Conservation (phyloP, 2,329 filamentous ascomycete species). For the Trichoderma aggressivum region DNA sequence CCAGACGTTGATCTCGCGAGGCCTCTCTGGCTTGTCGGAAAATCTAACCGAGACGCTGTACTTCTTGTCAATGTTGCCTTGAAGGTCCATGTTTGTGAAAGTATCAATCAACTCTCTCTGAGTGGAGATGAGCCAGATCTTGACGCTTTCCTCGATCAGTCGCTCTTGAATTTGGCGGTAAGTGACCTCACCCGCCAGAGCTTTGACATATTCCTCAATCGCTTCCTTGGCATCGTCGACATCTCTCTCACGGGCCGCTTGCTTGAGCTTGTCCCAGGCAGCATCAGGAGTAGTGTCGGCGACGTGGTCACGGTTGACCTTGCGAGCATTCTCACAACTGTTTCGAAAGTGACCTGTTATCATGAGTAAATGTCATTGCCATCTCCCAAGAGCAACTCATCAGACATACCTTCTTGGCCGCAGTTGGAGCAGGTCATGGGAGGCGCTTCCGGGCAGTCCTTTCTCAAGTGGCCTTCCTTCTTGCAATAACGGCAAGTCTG, state of each 20-base stretch:
- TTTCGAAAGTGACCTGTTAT: conserved; percentile 50
- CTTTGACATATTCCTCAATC: conserved; percentile 59
- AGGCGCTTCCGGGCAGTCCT: conserved; percentile 61
- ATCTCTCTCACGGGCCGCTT: conserved; percentile 53
- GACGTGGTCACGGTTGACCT: conserved; percentile 52
- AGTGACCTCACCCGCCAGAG: conserved; percentile 50
- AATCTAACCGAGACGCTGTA: conserved; percentile 63
- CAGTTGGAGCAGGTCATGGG: conserved; percentile 60
- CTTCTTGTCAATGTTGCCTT: conserved; percentile 64
- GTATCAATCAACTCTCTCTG: conserved; percentile 55
- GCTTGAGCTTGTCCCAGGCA: conserved; percentile 56
- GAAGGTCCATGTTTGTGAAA: conserved; percentile 68
- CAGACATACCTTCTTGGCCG: conserved; percentile 51
- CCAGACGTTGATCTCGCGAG: conserved; percentile 58
- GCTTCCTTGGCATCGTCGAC: conserved; percentile 61
- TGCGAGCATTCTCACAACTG: conserved; percentile 58
- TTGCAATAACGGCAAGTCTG: conserved; percentile 45
- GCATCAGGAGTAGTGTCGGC: conserved; percentile 49
- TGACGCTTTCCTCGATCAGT: conserved; percentile 53
- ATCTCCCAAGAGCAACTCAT: neutral
- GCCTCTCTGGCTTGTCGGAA: conserved; percentile 53
- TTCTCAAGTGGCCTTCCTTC: conserved; percentile 51
- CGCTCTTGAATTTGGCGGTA: conserved; percentile 59
- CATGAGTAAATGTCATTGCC: conserved; percentile 6
- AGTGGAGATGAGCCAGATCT: conserved; percentile 59